Conservation (phyloP, 2,329 filamentous ascomycete species). For the Aspergillus aculeatinus region DNA sequence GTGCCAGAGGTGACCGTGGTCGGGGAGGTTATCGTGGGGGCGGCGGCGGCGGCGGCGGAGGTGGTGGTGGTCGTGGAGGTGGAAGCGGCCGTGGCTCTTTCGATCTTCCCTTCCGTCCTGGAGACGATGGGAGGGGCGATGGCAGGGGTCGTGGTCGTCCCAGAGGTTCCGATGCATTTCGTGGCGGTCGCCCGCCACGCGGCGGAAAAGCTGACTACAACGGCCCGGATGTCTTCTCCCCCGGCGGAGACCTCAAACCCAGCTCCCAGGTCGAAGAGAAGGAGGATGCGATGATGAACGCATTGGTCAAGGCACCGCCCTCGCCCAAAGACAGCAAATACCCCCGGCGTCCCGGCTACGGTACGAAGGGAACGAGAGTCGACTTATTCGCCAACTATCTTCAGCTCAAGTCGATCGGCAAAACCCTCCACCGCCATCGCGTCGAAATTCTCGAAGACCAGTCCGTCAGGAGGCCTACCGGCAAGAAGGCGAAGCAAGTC, state of each 20-base stretch:
- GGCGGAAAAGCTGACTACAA: constrained; percentile 17
- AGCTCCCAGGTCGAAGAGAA: constrained; percentile 26
- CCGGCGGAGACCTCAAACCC: constrained; percentile 21
- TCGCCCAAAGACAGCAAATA: constrained; percentile 19
- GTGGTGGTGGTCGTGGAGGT: constrained; percentile 18
- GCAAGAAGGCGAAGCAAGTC: constrained; percentile 49
- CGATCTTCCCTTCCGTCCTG: constrained; percentile 25
- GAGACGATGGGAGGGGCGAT: constrained; percentile 11
- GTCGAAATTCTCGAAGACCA: constrained; percentile 33
- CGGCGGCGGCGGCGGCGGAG: constrained; percentile 16
- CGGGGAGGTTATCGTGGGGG: constrained; percentile 19
- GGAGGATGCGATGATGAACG: constrained; percentile 29
- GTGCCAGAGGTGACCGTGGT: constrained; percentile 12
- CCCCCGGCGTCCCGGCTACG: constrained; percentile 40
- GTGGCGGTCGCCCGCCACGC: constrained; percentile 12
- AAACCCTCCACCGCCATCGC: constrained; percentile 44
- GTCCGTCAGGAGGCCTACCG: constrained; percentile 29
- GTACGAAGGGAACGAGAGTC: constrained; percentile 32
- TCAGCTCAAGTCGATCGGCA: constrained; percentile 36
- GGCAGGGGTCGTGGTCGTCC: constrained; percentile 22
- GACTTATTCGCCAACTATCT: constrained; percentile 43
- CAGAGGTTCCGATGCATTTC: constrained; percentile 2
- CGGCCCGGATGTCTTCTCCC: constrained; percentile 30
- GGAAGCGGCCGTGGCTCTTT: constrained; percentile 26
- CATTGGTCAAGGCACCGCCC: constrained; percentile 20